These are phyloP conservation scores for Kuraishia floccosa DNA, from an alignment of 805 yeast genomes.

Conservation along the genomic window DNA sequence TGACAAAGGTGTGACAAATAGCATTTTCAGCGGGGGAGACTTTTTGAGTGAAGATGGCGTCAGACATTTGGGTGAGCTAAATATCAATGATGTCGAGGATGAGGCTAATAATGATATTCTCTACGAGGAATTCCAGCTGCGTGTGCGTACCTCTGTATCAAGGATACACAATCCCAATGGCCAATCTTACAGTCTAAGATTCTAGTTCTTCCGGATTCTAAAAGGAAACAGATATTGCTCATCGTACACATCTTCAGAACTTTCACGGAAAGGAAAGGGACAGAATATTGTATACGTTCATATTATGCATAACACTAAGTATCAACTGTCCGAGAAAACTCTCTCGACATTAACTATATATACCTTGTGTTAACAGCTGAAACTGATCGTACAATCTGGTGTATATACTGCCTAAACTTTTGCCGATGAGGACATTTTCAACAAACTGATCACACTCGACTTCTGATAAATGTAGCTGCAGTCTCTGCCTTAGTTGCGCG, in stretches of 20 bases:
- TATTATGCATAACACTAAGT: too few relatives aligned
- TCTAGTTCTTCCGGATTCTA: too few relatives aligned
- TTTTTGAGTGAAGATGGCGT: not conserved
- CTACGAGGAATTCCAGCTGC: slow-evolving; percentile 27
- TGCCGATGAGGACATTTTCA: slow-evolving; percentile 63
- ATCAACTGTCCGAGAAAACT: too few relatives aligned
- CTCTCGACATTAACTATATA: slow-evolving; percentile 55
- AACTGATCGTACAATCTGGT: slow-evolving; percentile 92
- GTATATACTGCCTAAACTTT: slow-evolving; percentile 78
- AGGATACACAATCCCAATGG: slow-evolving; percentile 30
- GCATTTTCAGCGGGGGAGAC: too few relatives aligned
- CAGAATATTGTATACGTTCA: too few relatives aligned
- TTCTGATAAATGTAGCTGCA: slow-evolving; percentile 68
- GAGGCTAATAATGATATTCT: too few relatives aligned
- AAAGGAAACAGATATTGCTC: too few relatives aligned
- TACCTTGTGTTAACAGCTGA: slow-evolving; percentile 92
- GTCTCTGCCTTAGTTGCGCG: slow-evolving; percentile 65
- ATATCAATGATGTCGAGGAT: slow-evolving; percentile 13
- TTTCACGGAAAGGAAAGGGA: too few relatives aligned
- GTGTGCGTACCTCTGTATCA: slow-evolving; percentile 28
- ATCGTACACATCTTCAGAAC: too few relatives aligned
- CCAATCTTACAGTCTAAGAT: slow-evolving; percentile 11
- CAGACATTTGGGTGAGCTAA: too few relatives aligned
- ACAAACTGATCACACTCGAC: slow-evolving; percentile 68
- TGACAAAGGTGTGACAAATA: not conserved